These are phyloP conservation scores for Linum lewisii DNA, from an alignment of 345 rosid species.

Conservation along the genomic window DNA sequence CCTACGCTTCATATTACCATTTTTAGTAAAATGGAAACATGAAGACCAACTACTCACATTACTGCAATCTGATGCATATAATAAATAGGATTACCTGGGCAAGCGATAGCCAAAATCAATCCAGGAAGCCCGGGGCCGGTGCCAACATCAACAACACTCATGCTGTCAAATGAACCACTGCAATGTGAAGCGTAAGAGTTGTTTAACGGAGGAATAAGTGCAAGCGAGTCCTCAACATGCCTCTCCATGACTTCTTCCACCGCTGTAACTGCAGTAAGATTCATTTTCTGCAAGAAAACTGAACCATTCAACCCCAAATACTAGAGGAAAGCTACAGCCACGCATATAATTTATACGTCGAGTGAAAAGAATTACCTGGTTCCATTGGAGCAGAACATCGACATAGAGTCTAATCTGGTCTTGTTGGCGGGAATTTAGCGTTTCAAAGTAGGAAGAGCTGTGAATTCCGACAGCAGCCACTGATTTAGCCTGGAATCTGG, in stretches of 20 bases:
- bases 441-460: constrained; percentile 29
- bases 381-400: constrained; percentile 69
- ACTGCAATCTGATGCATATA: background rate
- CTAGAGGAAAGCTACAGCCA: background rate
- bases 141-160: constrained; percentile 74
- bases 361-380: constrained; percentile 40
- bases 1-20: constrained; percentile 19
- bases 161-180: constrained; percentile 19
- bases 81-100: constrained; percentile 37
- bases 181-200: constrained; percentile 34
- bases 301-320: background rate
- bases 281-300: constrained; percentile 50
- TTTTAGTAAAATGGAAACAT: background rate
- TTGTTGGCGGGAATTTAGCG: constrained; percentile 42
- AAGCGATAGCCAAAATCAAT: constrained; percentile 66
- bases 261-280: constrained; percentile 70
- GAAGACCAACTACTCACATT: background rate
- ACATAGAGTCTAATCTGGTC: constrained; percentile 60
- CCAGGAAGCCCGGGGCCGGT: constrained; percentile 93
- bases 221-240: constrained; percentile 83
- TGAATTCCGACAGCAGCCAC: constrained; percentile 11
- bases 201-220: constrained; percentile 52
- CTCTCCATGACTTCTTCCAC: constrained; percentile 64
- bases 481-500: constrained; percentile 10
- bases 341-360: constrained; percentile 1